A percentile compares a stretch with the other conserved stretches of the same genome.
phyloP scores from a whole-genome alignment of 2,329 filamentous ascomycete species.

The Acrocalymma vagum region DNA sequence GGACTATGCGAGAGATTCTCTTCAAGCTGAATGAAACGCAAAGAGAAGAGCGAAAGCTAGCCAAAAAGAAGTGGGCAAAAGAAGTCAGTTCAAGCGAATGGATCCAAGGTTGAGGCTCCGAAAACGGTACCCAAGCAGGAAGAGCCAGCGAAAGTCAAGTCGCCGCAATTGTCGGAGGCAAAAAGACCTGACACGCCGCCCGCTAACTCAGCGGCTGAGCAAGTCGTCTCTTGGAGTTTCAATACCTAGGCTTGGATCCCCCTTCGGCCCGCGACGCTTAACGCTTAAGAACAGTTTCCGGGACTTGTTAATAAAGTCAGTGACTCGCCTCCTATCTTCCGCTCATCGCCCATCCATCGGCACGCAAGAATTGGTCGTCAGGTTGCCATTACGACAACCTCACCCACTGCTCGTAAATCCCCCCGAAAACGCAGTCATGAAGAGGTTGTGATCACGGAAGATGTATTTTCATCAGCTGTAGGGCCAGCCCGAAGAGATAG shows the following conservation, averaged over 20 bases:
- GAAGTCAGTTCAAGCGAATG: too few species aligned
- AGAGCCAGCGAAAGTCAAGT: neutral
- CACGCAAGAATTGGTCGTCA: too few species aligned
- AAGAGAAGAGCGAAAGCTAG: slow-evolving; percentile 50
- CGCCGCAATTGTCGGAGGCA: too few species aligned
- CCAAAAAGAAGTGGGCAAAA: slow-evolving; percentile 23
- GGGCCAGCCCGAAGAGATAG: neutral
- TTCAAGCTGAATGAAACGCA: slow-evolving; percentile 70
- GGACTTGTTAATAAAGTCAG: slow-evolving; percentile 2
- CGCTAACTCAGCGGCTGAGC: too few species aligned
- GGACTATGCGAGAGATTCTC: slow-evolving; percentile 71
- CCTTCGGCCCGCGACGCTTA: slow-evolving; percentile 6
- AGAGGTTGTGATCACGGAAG: slow-evolving; percentile 15
- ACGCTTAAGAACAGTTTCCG: neutral
- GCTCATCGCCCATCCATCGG: slow-evolving; percentile 1
- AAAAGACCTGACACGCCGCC: too few species aligned
- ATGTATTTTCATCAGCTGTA: neutral
- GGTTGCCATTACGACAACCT: neutral
- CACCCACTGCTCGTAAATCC: neutral
- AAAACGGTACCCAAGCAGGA: too few species aligned
- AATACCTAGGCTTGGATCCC: slow-evolving; percentile 17
- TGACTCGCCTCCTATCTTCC: slow-evolving; percentile 3
- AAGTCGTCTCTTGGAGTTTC: neutral
- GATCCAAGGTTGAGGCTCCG: too few species aligned
- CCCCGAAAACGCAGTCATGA: slow-evolving; percentile 9